A percentile compares a stretch with the other conserved stretches of the same genome.
These are phyloP conservation scores for Aspergillus saccharolyticus DNA, from an alignment of 495 filamentous ascomycete genomes.

Conservation along the genomic window DNA sequence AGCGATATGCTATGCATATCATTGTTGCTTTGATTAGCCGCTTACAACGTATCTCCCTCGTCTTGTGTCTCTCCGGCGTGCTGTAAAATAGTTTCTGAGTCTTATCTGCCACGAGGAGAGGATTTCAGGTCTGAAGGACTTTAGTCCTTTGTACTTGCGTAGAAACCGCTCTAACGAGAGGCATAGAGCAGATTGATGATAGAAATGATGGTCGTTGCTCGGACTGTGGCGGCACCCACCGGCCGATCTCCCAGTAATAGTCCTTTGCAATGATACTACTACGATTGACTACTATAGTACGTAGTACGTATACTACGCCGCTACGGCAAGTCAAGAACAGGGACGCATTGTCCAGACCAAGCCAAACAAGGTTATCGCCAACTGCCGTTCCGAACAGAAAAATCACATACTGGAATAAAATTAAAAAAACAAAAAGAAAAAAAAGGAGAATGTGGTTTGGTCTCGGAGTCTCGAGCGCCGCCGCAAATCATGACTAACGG, in stretches of 20 bases:
- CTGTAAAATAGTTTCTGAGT: background rate
- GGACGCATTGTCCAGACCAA: conserved; percentile 12
- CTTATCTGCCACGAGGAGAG: background rate
- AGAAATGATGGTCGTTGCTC: background rate
- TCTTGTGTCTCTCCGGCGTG: background rate
- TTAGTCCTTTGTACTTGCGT: background rate
- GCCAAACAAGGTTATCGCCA: conserved; percentile 24
- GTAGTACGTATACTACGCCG: background rate
- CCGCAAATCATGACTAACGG: conserved; percentile 4
- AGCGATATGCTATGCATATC: background rate
- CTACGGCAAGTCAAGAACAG: background rate
- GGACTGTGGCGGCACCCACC: background rate
- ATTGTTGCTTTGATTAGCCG: background rate
- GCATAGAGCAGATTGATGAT: too few species aligned
- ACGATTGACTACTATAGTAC: too few species aligned
- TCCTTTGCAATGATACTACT: background rate
- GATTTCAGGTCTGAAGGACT: background rate
- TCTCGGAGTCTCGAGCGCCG: background rate
- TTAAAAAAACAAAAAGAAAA: too few species aligned
- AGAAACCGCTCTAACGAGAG: background rate
- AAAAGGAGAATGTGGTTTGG: too few species aligned
- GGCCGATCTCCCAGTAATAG: background rate
- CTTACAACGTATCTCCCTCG: background rate
- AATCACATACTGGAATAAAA: too few species aligned
- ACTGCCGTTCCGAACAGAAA: conserved; percentile 22